Conservation (phyloP, 2,329 filamentous ascomycete genomes). For the Blumeria graminis region DNA sequence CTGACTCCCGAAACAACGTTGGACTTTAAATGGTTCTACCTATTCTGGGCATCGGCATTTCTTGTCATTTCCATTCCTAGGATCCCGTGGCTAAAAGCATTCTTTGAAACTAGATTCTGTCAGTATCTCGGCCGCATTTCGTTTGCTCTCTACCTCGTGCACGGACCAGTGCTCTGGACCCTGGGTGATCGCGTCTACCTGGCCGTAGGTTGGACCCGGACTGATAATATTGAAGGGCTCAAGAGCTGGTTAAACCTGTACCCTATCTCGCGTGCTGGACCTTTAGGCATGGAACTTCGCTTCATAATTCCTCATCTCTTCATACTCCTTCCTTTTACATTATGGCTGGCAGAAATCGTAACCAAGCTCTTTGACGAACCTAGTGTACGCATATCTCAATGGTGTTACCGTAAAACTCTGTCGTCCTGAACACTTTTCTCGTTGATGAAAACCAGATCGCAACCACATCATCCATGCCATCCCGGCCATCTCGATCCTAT, state of each 20-base stretch:
- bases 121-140: conserved; percentile 40
- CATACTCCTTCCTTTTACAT: conserved; percentile 28
- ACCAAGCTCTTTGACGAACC: conserved; percentile 36
- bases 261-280: conserved; percentile 40
- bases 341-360: conserved; percentile 31
- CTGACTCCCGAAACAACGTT: conserved; percentile 42
- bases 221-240: conserved; percentile 21
- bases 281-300: conserved; percentile 32
- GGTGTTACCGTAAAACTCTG: conserved; percentile 27
- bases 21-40: conserved; percentile 44
- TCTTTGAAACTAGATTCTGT: conserved; percentile 33
- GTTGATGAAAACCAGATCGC: too few species aligned
- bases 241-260: conserved; percentile 34
- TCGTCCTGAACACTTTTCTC: not conserved
- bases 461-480: too few species aligned
- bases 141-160: conserved; percentile 37
- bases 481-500: too few species aligned
- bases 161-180: conserved; percentile 34
- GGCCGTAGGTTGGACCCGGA: conserved; percentile 29
- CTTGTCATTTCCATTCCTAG: conserved; percentile 30
- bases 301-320: conserved; percentile 36
- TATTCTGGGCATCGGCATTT: conserved; percentile 36
- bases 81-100: conserved; percentile 30
- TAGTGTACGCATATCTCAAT: conserved; percentile 29
- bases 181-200: conserved; percentile 39